These are phyloP conservation scores for Macrophomina pseudophaseolina DNA, from an alignment of 2,329 filamentous ascomycete species.

Conservation along the genomic window DNA sequence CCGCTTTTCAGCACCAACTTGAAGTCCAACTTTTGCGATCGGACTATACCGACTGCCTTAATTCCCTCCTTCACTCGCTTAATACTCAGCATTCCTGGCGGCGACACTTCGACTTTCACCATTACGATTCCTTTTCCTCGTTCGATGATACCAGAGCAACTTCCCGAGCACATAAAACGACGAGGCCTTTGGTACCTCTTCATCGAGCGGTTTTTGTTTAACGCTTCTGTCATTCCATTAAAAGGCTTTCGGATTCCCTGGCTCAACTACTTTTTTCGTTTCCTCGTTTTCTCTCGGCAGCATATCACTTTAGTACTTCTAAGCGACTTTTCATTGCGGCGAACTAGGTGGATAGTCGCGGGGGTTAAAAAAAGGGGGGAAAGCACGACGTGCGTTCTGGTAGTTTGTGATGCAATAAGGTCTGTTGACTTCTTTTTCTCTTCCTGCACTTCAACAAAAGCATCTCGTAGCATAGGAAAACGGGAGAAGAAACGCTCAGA, in stretches of 20 bases:
- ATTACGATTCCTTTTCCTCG: neutral
- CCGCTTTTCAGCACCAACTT: neutral
- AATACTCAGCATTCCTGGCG: neutral
- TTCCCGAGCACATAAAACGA: neutral
- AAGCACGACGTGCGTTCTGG: conserved; percentile 1
- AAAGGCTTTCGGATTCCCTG: neutral
- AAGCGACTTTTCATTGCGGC: neutral
- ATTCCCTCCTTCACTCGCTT: neutral
- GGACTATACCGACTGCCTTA: neutral
- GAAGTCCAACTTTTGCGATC: neutral
- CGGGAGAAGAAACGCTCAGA: neutral
- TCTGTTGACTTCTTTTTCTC: neutral
- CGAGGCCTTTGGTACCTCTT: neutral
- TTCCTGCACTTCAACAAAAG: neutral
- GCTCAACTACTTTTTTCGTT: neutral
- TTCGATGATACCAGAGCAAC: neutral
- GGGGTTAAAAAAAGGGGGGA: too few relatives aligned
- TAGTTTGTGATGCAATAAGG: neutral
- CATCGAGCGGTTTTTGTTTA: neutral
- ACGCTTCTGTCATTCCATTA: neutral
- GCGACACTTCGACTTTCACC: neutral
- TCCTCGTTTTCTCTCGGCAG: neutral
- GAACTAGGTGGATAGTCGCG: neutral
- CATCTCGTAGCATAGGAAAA: conserved; percentile 13
- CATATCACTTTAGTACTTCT: neutral